phyloP scores from a whole-genome alignment of 768 basidiomycete species.

The Russula abietina region DNA sequence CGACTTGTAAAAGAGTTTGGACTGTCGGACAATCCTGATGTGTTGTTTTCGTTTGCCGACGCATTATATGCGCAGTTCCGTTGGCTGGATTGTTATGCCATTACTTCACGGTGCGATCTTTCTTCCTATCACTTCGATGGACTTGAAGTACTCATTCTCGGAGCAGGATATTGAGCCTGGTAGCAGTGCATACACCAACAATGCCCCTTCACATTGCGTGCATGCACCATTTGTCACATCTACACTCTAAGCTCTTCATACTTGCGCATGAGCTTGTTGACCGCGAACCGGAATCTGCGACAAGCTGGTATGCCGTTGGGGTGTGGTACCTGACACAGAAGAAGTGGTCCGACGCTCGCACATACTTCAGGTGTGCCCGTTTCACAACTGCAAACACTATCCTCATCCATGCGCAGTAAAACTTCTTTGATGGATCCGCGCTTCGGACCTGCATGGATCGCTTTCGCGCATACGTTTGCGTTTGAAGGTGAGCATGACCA shows the following conservation, averaged over 20 bases:
- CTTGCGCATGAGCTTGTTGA: slow-evolving; percentile 96
- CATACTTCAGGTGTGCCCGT: slow-evolving; percentile 84
- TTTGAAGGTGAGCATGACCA: slow-evolving; percentile 98
- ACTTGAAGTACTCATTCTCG: neutral
- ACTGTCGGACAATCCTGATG: slow-evolving; percentile 87
- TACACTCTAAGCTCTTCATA: slow-evolving; percentile 91
- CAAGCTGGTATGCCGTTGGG: slow-evolving; percentile 98
- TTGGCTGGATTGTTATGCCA: slow-evolving; percentile 89
- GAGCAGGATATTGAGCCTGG: slow-evolving; percentile 72
- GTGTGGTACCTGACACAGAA: slow-evolving; percentile 88
- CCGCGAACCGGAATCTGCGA: slow-evolving; percentile 83
- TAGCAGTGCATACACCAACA: slow-evolving; percentile 82
- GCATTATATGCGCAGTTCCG: slow-evolving; percentile 81
- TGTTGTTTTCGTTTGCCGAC: slow-evolving; percentile 86
- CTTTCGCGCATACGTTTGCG: slow-evolving; percentile 96
- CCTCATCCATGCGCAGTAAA: slow-evolving; percentile 52
- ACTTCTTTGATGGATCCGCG: slow-evolving; percentile 94
- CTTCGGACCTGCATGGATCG: slow-evolving; percentile 95
- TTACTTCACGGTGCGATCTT: slow-evolving; percentile 65
- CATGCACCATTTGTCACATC: slow-evolving; percentile 91
- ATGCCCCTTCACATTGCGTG: slow-evolving; percentile 95
- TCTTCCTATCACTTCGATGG: neutral
- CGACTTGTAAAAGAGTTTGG: slow-evolving; percentile 79
- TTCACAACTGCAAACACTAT: neutral
- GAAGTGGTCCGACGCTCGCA: slow-evolving; percentile 86